phyloP scores from a whole-genome alignment of 1,284 basidiomycete genomes.

The Fistulinella cinereoalba region DNA sequence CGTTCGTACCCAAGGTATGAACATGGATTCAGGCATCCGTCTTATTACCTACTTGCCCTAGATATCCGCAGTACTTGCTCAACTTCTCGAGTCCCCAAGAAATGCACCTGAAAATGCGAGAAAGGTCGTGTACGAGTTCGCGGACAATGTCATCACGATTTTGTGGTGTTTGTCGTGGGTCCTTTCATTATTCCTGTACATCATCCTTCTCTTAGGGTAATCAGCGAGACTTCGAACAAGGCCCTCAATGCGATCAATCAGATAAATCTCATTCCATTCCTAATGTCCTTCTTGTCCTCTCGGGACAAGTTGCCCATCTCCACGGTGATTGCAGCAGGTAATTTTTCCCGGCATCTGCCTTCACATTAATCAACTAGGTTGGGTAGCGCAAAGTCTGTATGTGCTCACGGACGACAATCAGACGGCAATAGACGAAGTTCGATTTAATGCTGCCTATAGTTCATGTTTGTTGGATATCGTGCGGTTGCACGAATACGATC shows the following conservation, averaged over 20 bases:
- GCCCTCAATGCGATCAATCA: constrained; percentile 84
- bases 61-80: constrained; percentile 74
- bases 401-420: constrained; percentile 87
- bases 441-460: constrained; percentile 59
- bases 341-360: too few species aligned
- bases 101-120: constrained; percentile 63
- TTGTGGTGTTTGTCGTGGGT: constrained; percentile 92
- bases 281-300: constrained; percentile 79
- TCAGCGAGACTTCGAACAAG: constrained; percentile 89
- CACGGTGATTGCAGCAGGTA: constrained; percentile 78
- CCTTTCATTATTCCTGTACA: not conserved
- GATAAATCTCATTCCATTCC: constrained; percentile 70
- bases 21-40: not conserved
- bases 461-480: constrained; percentile 72
- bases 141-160: constrained; percentile 87
- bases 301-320: constrained; percentile 63
- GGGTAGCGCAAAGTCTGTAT: constrained; percentile 91
- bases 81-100: constrained; percentile 60
- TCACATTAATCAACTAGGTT: too few species aligned
- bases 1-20: constrained; percentile 71
- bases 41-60: constrained; percentile 30
- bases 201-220: constrained; percentile 24
- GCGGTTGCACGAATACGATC: constrained; percentile 36
- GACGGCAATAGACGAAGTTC: constrained; percentile 61
- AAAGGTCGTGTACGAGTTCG: constrained; percentile 79